Evolutionary conservation across 2,329 filamentous ascomycete species (phyloP), one percentile per base, ranked within the genome.

Genomic region (Fusarium scirpi): DNA sequence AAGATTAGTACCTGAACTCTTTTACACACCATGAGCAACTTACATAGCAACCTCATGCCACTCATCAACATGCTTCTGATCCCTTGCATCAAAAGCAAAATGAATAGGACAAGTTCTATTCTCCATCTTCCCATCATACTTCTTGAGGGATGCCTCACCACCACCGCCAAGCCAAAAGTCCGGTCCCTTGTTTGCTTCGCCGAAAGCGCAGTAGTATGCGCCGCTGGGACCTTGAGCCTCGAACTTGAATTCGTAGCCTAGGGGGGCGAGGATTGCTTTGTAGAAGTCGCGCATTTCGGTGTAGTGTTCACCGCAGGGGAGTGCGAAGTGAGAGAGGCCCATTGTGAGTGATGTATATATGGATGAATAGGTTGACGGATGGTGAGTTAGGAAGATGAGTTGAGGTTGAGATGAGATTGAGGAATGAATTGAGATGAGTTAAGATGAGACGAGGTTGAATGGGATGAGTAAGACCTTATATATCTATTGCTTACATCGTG

Each of bases 131-230:
- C 74, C 74, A 4, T 69, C 69, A 22, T 76, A 69, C 62, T 74
- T 76, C 32, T 70, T 58, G n/a, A 76, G 45, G 2, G 53, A 54
- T 25, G 47, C 22, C 3, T 38, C 34, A 1, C 29, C 40, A 8
- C 74, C 72, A 8, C 65, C 72, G 15, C 74, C 74, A 32, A 76
- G 73, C 74, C 73, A 76, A 46, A 76, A 76, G 53, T 76, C 71
- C 8, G 64, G 62, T 8, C 32, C 58, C 4, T 60, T 53, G 11
- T 65, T 70, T 38, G 68, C 58, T 18, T 55, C 34, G 18, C 70
- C 71, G 16, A 76, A 76, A 20, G 66, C 70, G 32, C 73, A 75
- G 66, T 72, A 76, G 22, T 58, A 41, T 44, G 56, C 25, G 27
- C 61, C 34, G 16, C 34, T 55, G n/a, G 29, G 22, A 6, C 64